Evolutionary conservation across 176 grass and related monocot genomes (phyloP), one percentile per base, ranked within the genome.

Genomic region (Hyparrhenia diplandra): DNA sequence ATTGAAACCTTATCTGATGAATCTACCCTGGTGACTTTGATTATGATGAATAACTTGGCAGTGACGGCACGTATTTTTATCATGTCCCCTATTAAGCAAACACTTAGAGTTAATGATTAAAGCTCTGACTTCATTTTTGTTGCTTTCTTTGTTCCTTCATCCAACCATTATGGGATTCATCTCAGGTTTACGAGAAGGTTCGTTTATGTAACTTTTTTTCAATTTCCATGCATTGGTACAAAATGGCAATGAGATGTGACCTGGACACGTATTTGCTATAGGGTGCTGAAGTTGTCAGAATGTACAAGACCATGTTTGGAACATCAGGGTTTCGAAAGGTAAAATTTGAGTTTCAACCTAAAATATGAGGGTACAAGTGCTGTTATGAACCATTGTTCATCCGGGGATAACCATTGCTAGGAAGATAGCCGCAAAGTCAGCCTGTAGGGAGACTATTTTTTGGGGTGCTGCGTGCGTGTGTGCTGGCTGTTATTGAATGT

Each of bases 251-350:
- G 40, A 64, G 45, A 83, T 80, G 20, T 83, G 55, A 75, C 65
- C 65, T 78, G 32, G 43, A 69, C 64, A 76, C 70, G 30, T 82
- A 69, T 69, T 78, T 88, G 70, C 76, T 88, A 71, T 82, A 99
- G 96, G 96, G 96, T 69, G 96, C 96, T 80, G 96, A 99, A 89
- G 96, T 99, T 64, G 96, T 99, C 65, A 89, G 96, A 86, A 99
- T 99, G 92, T 99, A 99, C 89, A 99, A 99, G 90, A 95, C 92
- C 63, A 91, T 99, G 86, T 94, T 99, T 82, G 96, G 92, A 74
- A 88, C 89, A 80, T 82, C 90, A 77, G 92, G 96, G 13, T 99
- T 99, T 69, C 82, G 88, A 57, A 99, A 95, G 96, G 96, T 99
- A 79, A 80, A 76, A 24, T 10, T 84, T 4, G 17, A 76, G 29